Conservation (phyloP, 2,329 filamentous ascomycete genomes). For the Exophiala xenobiotica region DNA sequence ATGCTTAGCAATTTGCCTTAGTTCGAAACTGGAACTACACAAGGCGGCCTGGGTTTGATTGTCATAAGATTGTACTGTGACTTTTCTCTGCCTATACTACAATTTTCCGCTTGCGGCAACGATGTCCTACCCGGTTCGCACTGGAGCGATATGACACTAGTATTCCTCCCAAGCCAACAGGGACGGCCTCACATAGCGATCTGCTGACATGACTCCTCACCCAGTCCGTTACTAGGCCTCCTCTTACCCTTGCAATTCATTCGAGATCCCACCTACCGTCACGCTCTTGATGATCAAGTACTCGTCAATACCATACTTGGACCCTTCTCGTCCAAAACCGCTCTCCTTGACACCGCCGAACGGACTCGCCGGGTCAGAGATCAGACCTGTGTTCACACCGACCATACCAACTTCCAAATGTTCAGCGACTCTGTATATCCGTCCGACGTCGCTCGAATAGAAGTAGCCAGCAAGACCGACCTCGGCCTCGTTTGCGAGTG, state of each 20-base stretch:
- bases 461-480: slow-evolving; percentile 95
- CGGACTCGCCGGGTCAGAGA: slow-evolving; percentile 54
- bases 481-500: slow-evolving; percentile 74
- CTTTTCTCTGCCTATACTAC: no score
- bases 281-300: slow-evolving; percentile 73
- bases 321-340: slow-evolving; percentile 77
- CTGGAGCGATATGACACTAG: no score
- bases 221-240: no score
- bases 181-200: no score
- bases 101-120: no score
- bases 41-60: no score
- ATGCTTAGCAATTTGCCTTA: no score
- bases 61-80: no score
- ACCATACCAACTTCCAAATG: slow-evolving; percentile 54
- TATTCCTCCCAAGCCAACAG: no score
- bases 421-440: slow-evolving; percentile 61
- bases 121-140: no score
- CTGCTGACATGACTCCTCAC: no score
- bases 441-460: slow-evolving; percentile 65
- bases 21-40: no score
- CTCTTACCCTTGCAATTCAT: slow-evolving; percentile 51
- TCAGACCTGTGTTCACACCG: slow-evolving; percentile 69
- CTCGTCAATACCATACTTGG: slow-evolving; percentile 69
- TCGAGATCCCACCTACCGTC: slow-evolving; percentile 62
- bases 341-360: slow-evolving; percentile 83